Conservation (phyloP, 768 basidiomycete species). For the Tulasnella sp. region DNA sequence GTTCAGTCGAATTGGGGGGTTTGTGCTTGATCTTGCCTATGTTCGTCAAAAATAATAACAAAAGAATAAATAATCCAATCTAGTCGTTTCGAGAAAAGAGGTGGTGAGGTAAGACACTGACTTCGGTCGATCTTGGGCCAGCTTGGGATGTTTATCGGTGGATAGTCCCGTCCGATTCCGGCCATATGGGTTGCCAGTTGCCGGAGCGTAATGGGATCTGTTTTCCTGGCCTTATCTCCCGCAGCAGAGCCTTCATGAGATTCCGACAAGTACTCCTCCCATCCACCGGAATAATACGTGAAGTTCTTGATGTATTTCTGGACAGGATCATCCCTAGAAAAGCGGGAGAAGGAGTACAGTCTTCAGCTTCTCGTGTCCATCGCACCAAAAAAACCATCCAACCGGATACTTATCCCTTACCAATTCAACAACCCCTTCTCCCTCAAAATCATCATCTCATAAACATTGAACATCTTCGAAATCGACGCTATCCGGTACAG, state of each 20-base stretch:
- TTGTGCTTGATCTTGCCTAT: neutral
- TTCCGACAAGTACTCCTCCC: neutral
- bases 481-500: constrained; percentile 48
- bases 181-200: constrained; percentile 27
- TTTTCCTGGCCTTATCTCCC: neutral
- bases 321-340: constrained; percentile 46
- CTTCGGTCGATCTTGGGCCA: constrained; percentile 38
- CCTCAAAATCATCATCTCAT: constrained; percentile 44
- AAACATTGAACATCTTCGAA: constrained; percentile 44
- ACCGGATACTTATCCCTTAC: constrained; percentile 22
- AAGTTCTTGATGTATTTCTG: constrained; percentile 39
- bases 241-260: neutral
- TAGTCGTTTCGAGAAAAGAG: neutral
- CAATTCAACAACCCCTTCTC: constrained; percentile 36
- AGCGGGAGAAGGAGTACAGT: neutral
- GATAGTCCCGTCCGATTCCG: constrained; percentile 35
- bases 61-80: too few relatives aligned
- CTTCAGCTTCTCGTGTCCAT: neutral
- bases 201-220: constrained; percentile 22
- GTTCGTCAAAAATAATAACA: too few relatives aligned
- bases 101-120: neutral
- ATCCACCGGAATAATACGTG: constrained; percentile 27
- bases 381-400: neutral
- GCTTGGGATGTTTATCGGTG: constrained; percentile 30
- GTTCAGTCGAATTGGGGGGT: neutral